Base-by-base conservation (phyloP, 192 early-diverging fungal species). In the Dissophora ornata region DNA sequence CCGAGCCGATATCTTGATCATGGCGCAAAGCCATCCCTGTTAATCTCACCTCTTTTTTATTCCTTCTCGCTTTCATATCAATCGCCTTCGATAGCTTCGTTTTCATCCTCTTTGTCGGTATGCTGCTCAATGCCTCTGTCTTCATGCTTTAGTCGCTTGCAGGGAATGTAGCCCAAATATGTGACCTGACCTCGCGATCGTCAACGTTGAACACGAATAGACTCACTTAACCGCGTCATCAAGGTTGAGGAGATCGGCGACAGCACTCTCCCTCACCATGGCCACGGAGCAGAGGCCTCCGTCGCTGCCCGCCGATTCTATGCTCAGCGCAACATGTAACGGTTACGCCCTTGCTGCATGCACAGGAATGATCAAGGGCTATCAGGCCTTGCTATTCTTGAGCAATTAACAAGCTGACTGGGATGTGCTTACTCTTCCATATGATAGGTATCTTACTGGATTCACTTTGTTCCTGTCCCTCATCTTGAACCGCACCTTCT, bases 281-380 rank as follows among this genome's bases (percentile, higher is more conserved):
- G 80, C 30, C 71, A 75, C 48, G 48, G 63, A 45, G 34, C 70
- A 1, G 80, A 85, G 21, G 50, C 73, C 29, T 70, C 47, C 44
- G 50, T 80, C 15, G 75, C 81, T 41, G 83, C 84, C 7, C 80
- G 78, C 32, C 83, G 85, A 47, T 88, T 88, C 63, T 85, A 85
- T 63, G 82, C 82, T 48, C 86, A 88, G 64, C 80, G 86, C 45
- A 88, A 88, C 69, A 83, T 88, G 83, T 88, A 83, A 69, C n/a
- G 1, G 15, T 48, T 13, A 24, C 19, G 22, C 1, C 10, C 16
- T 9, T 10, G 19, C 19, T 9, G 15, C 16, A 48, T 18, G 22
- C 1, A 9, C 22, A 21, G 1, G 9, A 9, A 21, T 21, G 9
- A n/a, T 21, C 0, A 21, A 48, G 2, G 9, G 16, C 10, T 21